These are phyloP conservation scores for Solanum appendiculatum DNA, from an alignment of 257 asterid genomes.

Conservation along the genomic window DNA sequence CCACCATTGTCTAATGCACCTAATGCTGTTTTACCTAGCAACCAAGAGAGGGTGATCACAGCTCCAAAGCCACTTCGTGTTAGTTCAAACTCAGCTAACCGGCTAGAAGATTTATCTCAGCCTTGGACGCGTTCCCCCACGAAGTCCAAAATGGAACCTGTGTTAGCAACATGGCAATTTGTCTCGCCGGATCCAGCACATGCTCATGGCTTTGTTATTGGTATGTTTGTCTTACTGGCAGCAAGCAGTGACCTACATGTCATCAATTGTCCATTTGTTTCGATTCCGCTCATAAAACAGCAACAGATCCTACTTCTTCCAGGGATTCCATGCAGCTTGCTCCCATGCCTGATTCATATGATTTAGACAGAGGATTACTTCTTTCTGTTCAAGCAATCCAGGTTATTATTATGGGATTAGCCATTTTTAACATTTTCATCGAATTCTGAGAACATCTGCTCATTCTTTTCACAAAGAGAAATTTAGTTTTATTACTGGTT, in stretches of 20 bases:
- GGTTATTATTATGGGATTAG: slow-evolving; percentile 24
- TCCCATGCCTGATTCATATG: slow-evolving; percentile 91
- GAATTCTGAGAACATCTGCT: neutral
- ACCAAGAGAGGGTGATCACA: slow-evolving; percentile 41
- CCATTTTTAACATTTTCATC: neutral
- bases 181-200: slow-evolving; percentile 37
- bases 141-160: slow-evolving; percentile 82
- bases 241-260: slow-evolving; percentile 6
- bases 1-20: slow-evolving; percentile 66
- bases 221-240: slow-evolving; percentile 25
- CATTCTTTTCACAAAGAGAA: slow-evolving; percentile 4
- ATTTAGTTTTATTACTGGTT: slow-evolving; percentile 1
- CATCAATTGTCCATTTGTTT: slow-evolving; percentile 1
- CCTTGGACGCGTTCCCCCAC: slow-evolving; percentile 99
- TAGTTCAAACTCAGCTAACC: slow-evolving; percentile 61
- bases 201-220: slow-evolving; percentile 39
- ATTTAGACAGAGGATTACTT: slow-evolving; percentile 94
- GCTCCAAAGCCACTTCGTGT: slow-evolving; percentile 95
- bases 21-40: slow-evolving; percentile 7
- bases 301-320: slow-evolving; percentile 76
- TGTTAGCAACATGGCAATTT: slow-evolving; percentile 81
- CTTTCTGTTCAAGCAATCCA: slow-evolving; percentile 96
- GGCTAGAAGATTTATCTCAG: slow-evolving; percentile 81
- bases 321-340: slow-evolving; percentile 70
- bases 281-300: slow-evolving; percentile 45